Base-by-base conservation (phyloP, 768 basidiomycete genomes). In the Lenzites betulinus region DNA sequence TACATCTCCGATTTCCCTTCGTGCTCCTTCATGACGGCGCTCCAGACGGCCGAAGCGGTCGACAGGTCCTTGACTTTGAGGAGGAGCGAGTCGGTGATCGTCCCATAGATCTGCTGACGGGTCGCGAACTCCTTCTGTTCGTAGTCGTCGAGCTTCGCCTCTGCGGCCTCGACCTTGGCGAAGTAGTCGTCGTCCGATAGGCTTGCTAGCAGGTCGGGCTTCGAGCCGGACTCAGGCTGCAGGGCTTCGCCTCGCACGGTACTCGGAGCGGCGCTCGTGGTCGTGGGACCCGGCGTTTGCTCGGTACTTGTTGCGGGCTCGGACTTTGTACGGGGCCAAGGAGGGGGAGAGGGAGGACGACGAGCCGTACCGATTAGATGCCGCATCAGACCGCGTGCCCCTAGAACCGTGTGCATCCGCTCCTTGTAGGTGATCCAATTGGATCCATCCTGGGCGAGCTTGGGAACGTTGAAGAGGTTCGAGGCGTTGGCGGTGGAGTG, bases 41-140 rank as follows among this genome's bases (percentile, higher is more conserved):
- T 22, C 56, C 49, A 58, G 47, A 50, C 48, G 28, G 12, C 36
- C 1, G 35, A 23, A 4, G 56, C 48, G 16, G 20, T 15, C 2
- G 47, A 38, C 6, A 50, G 35, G 48, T 36, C 16, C 23, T 50
- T 39, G 25, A 58, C 41, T 16, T 49, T 50, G 47, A 58, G 28
- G n/a, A 50, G 44, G 15, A 58, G 47, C 7, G 44, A 23, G 38
- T 50, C 56, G 36, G 35, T 39, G 35, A 58, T 49, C 39, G 22
- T 58, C 26, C 38, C 23, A 28, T 58, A 58, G 39, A 58, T 49
- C n/a, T 54, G 54, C 54, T 54, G 41, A 54, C 33, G 54, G 3
- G 44, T 43, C 4, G 33, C 44, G 26, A 30, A 54, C 44, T 54
- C 54, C 26, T 44, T 30, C 22, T 54, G 54, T 6, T 44, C 33